Conservation (phyloP, 2,329 filamentous ascomycete species). For the Colletotrichum gloeosporioides region DNA sequence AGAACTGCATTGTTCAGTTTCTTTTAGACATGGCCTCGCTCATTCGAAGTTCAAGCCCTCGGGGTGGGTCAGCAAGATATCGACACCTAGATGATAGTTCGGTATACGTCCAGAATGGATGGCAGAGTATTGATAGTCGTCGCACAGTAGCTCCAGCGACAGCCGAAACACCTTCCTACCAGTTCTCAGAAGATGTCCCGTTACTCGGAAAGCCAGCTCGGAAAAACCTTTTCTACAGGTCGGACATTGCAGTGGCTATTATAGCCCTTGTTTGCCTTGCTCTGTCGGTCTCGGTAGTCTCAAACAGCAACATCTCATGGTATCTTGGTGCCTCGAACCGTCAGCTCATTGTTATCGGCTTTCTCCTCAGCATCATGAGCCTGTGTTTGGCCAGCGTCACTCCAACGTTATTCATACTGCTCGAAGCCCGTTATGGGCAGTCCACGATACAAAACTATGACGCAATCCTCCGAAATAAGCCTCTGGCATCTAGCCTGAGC, state of each 20-base stretch:
- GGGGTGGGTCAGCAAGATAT: no score
- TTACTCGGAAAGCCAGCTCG: not conserved
- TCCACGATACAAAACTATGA: not conserved
- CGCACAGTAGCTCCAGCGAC: no score
- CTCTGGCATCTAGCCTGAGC: fast-evolving
- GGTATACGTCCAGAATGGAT: no score
- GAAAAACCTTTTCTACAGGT: fast-evolving
- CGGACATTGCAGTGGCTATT: fast-evolving
- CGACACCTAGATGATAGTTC: no score
- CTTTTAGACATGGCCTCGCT: no score
- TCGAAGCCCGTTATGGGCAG: fast-evolving
- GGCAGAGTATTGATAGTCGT: no score
- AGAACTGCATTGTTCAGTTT: no score
- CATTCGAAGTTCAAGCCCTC: no score
- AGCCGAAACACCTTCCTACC: no score
- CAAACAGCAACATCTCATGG: fast-evolving
- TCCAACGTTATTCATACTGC: fast-evolving
- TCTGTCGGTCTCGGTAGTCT: not conserved
- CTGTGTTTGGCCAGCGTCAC: not conserved
- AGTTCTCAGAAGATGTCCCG: not conserved
- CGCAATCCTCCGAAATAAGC: not conserved
- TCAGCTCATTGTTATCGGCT: not conserved
- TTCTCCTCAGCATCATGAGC: not conserved
- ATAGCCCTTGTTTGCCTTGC: fast-evolving
- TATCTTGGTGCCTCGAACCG: fast-evolving